Evolutionary conservation across 2,329 filamentous ascomycete genomes (phyloP).

Genomic region (Colletotrichum lini): DNA sequence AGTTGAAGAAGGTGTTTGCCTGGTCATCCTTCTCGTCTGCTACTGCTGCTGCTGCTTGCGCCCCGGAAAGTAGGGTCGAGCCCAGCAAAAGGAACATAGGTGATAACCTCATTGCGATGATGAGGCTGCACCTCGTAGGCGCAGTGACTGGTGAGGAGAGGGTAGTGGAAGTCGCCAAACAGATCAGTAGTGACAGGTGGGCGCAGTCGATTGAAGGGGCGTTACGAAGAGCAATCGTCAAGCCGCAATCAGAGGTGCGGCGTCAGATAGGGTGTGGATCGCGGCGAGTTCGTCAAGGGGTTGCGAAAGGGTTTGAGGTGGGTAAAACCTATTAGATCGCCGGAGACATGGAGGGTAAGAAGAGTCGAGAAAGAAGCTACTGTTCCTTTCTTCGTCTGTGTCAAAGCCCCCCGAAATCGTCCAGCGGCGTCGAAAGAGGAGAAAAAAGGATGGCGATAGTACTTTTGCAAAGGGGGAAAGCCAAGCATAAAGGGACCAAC

Average conservation of each 20-base stretch:
- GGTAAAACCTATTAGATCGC: constrained; percentile 37
- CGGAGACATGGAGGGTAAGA: constrained; percentile 35
- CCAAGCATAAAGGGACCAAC: constrained; percentile 36
- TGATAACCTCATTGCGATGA: constrained; percentile 60
- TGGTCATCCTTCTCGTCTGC: constrained; percentile 48
- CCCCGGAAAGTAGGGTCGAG: constrained; percentile 58
- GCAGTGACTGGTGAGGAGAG: constrained; percentile 10
- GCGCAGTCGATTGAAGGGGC: constrained; percentile 13
- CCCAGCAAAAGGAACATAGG: constrained; percentile 63
- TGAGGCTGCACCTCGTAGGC: constrained; percentile 34
- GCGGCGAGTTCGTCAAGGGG: constrained; percentile 23
- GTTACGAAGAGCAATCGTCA: constrained; percentile 30
- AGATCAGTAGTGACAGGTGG: not conserved
- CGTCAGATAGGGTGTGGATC: constrained; percentile 30
- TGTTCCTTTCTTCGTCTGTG: constrained; percentile 32
- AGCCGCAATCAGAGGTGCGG: constrained; percentile 18
- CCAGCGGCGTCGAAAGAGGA: constrained; percentile 36
- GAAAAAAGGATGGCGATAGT: constrained; percentile 28
- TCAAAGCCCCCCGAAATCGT: constrained; percentile 39
- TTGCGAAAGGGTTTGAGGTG: constrained; percentile 23
- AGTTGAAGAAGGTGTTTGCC: constrained; percentile 74
- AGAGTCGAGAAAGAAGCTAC: constrained; percentile 25
- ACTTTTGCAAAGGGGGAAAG: constrained; percentile 38
- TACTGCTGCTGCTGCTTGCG: constrained; percentile 57
- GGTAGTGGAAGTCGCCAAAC: not conserved